phyloP scores from a whole-genome alignment of 2,329 filamentous ascomycete species.

The Didymella keratinophila region DNA sequence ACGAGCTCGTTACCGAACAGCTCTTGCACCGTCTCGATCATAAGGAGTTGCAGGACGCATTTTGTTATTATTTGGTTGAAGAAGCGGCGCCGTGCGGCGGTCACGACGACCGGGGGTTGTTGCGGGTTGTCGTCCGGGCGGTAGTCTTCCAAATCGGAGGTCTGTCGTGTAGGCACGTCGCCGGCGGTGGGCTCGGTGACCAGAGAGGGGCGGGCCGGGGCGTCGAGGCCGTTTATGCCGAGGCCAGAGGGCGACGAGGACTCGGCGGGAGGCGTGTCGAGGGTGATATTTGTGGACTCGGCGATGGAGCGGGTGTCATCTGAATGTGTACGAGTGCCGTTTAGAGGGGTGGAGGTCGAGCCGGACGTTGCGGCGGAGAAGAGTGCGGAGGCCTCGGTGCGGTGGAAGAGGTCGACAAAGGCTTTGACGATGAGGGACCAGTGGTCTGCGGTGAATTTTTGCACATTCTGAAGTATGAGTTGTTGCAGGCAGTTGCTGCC shows the following conservation, averaged over 20 bases:
- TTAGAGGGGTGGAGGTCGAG: conserved; percentile 58
- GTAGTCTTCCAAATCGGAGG: conserved; percentile 79
- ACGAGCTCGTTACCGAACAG: conserved; percentile 97
- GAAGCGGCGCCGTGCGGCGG: conserved; percentile 88
- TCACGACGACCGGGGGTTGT: conserved; percentile 90
- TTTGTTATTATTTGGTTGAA: conserved; percentile 99
- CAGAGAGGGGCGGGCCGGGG: conserved; percentile 39
- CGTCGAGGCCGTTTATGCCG: conserved; percentile 54
- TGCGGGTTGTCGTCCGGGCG: conserved; percentile 73
- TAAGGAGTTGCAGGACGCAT: conserved; percentile 94
- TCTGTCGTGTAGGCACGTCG: conserved; percentile 46
- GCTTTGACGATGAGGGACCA: conserved; percentile 95
- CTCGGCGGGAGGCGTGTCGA: conserved; percentile 42
- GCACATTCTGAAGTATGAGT: conserved; percentile 93
- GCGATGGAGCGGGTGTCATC: conserved; percentile 54
- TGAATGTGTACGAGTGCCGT: conserved; percentile 54
- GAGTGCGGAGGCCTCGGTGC: conserved; percentile 92
- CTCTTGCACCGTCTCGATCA: conserved; percentile 99
- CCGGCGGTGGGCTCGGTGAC: conserved; percentile 45
- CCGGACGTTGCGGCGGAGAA: conserved; percentile 78
- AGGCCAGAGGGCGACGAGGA: conserved; percentile 44
- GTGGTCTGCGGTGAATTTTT: conserved; percentile 84
- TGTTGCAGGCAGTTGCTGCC: conserved; percentile 98
- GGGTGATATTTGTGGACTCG: conserved; percentile 44
- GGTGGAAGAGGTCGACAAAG: conserved; percentile 94